Evolutionary conservation across 1,139 yeast species (phyloP), one percentile per base, ranked within the genome.

Genomic region (Pneumocystis jirovecii): DNA sequence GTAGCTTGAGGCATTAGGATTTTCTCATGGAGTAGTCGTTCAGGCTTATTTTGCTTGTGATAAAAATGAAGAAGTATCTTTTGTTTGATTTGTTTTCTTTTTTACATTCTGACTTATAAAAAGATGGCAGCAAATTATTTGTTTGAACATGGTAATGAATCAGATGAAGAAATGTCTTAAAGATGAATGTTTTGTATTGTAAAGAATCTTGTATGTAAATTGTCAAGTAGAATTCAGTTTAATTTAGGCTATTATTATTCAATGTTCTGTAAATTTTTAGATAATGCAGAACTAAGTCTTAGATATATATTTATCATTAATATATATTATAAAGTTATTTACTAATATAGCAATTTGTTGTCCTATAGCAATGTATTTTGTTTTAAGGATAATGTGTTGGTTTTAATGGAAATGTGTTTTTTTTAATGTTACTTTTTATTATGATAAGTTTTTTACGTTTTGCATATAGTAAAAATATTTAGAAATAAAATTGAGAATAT

Each of bases 31-130:
- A 72, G 79, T 87, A 69, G 98, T 88, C 64, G 84, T 91, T 68
- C 97, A 91, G 78, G 96, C 95, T 50, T 95, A 89, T 78, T 86
- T 95, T 82, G 98, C 97, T 62, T 93, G 98, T 76, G 98, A 95
- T 74, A 93, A 91, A 79, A 90, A 93, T 77, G 98, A 93, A 78
- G 97, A 93, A 79, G 83, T 89, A 72, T 1, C 90, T 69, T 62
- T 15, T 61, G 40, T 15, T 12, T 8, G 15, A n/a, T n/a, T n/a
- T 40, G 15, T 31, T 35, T 39, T 35, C 1, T 25, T 42, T 19
- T 19, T 29, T 61, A n/a, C 60, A 37, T 61, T 29, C 25, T 61
- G n/a, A 8, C 6, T 35, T 21, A 4, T 17, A 12, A 34, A 60
- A 44, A 60, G 61, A 31, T 60, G 39, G 66, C 68, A 21, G 68